Evolutionary conservation across 2,329 filamentous ascomycete genomes (phyloP), one percentile per base, ranked within the genome.

Genomic region (Amauroascus niger): DNA sequence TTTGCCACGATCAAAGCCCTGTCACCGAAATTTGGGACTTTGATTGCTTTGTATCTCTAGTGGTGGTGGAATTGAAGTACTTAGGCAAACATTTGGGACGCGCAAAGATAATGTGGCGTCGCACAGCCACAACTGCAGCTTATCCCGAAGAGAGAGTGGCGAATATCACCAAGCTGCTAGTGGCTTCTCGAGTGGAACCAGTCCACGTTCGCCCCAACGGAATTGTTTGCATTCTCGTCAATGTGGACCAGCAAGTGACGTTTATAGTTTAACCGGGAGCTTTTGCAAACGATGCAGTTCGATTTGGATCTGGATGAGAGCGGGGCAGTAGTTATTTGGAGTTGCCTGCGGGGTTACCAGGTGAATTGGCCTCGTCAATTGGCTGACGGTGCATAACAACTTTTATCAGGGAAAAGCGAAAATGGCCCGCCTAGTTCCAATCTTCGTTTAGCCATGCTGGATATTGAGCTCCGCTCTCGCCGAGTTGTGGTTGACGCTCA

Each of bases 241-340:
- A 28, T 30, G 48, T 45, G 40, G 40, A 26, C 49, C 40, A 44
- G n/a, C 22, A 44, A n/a, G 3, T 32, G 20, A 16, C 24, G n/a
- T 18, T 40, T 40, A 16, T 41, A 41, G 16, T 45, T 44, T 35
- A 11, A 22, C 33, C 35, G 41, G 33, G 26, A 51, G 26, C 39
- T 44, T 51, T n/a, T n/a, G n/a, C 39, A 51, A 22, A n/a, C 11
- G 5, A 22, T 43, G 49, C 49, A 51, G 20, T 43, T 43, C 24
- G 22, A 43, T 51, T 8, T 20, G 49, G 20, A 35, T 37, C 49
- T 52, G 49, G 49, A 37, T 35, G 26, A 26, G n/a, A 22, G 49
- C 49, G 49, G 49, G 49, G 49, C 49, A 44, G 24, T 30, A 5
- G 3, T 40, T 40, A 16, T 43, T 40, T 11, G 20, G 37, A 33